Conservation (phyloP, 1,284 basidiomycete genomes). For the Calocybe gambosa region DNA sequence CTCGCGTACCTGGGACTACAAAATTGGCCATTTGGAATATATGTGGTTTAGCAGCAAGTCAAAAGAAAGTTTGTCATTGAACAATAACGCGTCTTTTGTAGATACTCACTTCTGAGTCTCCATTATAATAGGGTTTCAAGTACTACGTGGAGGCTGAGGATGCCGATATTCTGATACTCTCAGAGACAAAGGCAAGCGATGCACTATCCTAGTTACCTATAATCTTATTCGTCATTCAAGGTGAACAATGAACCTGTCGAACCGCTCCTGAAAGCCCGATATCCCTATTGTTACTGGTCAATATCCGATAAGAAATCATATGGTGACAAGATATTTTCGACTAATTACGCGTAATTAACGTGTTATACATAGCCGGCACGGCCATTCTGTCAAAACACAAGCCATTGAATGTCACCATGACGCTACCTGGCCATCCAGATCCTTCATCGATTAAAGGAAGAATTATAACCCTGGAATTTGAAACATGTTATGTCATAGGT, state of each 20-base stretch:
- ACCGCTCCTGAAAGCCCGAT: constrained; percentile 47
- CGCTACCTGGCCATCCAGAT: constrained; percentile 69
- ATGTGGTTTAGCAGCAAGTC: constrained; percentile 59
- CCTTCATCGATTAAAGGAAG: constrained; percentile 60
- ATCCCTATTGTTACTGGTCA: constrained; percentile 71
- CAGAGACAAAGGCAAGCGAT: constrained; percentile 68
- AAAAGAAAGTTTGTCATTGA: constrained; percentile 60
- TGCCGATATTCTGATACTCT: constrained; percentile 73
- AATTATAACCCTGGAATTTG: constrained; percentile 79
- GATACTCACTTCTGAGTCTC: not conserved
- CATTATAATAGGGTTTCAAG: constrained; percentile 59
- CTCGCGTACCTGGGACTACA: constrained; percentile 37
- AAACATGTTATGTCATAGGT: constrained; percentile 64
- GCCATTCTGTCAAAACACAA: constrained; percentile 78
- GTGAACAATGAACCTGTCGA: constrained; percentile 63
- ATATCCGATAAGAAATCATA: constrained; percentile 73
- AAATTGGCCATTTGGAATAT: constrained; percentile 76
- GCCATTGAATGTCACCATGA: constrained; percentile 60
- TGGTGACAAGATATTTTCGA: constrained; percentile 33
- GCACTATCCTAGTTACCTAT: not conserved
- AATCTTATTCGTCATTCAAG: constrained; percentile 29
- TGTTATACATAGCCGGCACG: constrained; percentile 55
- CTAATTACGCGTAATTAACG: constrained; percentile 1
- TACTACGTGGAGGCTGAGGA: constrained; percentile 78
- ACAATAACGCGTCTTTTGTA: constrained; percentile 1